Evolutionary conservation across 805 yeast species (phyloP).

Genomic region (Lipomyces anomalus): DNA sequence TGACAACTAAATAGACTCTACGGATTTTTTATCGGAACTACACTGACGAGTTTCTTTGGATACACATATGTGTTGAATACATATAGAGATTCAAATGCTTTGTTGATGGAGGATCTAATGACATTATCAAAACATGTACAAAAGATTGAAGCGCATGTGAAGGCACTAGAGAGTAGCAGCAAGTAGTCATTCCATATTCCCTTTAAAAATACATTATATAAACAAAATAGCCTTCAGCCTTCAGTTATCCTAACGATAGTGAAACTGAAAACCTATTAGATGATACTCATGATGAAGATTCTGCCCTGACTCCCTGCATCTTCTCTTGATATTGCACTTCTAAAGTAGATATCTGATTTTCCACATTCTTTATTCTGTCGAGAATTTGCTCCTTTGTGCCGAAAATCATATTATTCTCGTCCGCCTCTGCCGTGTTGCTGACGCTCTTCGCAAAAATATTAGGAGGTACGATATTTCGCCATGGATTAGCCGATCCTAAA

Average conservation of each 20-base stretch:
- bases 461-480: conserved; percentile 17
- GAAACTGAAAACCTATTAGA: no score
- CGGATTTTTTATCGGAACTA: conserved; percentile 75
- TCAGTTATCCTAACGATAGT: no score
- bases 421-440: no score
- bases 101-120: conserved; percentile 69
- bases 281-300: no score
- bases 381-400: neutral
- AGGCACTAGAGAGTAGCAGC: conserved; percentile 44
- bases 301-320: no score
- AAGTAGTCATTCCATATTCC: neutral
- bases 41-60: conserved; percentile 66
- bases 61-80: conserved; percentile 75
- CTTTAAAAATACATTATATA: neutral
- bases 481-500: conserved; percentile 33
- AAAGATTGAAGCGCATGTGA: conserved; percentile 63
- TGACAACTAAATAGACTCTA: conserved; percentile 46
- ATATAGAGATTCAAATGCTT: conserved; percentile 65
- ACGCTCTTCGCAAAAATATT: conserved; percentile 5
- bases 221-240: no score
- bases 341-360: no score
- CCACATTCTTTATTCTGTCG: neutral
- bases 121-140: conserved; percentile 62
- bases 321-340: no score
- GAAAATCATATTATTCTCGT: no score